Base-by-base conservation (phyloP, 176 grass and related monocot species). In the Poa annua region DNA sequence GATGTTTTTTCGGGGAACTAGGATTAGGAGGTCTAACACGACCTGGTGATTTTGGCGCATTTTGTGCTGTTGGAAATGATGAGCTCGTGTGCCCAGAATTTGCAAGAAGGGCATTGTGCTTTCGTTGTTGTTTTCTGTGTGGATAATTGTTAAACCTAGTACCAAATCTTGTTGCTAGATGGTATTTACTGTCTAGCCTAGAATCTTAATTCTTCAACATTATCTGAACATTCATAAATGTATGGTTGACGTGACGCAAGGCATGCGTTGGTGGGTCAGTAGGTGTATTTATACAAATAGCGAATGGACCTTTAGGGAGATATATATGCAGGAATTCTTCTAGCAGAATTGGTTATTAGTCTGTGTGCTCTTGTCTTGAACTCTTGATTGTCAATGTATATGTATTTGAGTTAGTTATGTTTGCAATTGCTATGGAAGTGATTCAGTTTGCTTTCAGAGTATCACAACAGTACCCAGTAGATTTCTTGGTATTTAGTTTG, bases 401-500 rank as follows among this genome's bases (percentile, higher is more conserved):
- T 15, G 8, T 11, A 52, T 78, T 64, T 14, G 47, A 11, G 34
- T 14, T 29, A 53, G 32, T 71, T 71, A 66, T 84, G 19, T 50
- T 71, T 79, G n/a, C 44, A 71, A 22, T 50, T 51, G 19, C 41
- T 62, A 22, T 11, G 8, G 3, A 78, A 59, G 25, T 25, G 51
- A 36, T 71, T 78, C 8, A 85, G 19, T 44, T 77, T 71, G 19
- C 32, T 48, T 36, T 53, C 11, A 25, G 67, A 26, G 69, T 72
- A 72, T 72, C 41, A 47, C 68, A 71, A 64, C 1, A 33, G 26
- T 33, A 33, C 21, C 24, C 61, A 38, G 12, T 56, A 81, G 0
- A 11, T 87, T 84, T 79, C 34, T 26, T 60, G 16, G 8, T 81
- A 63, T 68, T 82, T 20, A n/a, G 16, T 48, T 44, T 56, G 6